Base-by-base conservation (phyloP, 1,139 yeast species). In the Candida tetrigidarum region DNA sequence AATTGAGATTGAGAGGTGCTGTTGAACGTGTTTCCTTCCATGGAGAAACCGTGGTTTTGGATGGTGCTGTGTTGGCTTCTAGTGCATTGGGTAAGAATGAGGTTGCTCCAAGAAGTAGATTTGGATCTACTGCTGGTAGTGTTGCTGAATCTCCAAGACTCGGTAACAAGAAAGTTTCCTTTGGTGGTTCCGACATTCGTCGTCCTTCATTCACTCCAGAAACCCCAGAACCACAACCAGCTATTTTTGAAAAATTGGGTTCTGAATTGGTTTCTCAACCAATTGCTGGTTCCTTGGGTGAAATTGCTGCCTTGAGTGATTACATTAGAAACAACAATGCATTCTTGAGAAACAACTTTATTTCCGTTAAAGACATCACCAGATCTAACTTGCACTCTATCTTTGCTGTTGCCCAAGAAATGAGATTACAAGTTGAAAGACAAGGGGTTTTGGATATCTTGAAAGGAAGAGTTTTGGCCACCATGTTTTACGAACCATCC, bases 401-500 rank as follows among this genome's bases (percentile, higher is more conserved):
- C 64, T 95, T 95, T 74, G 86, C 97, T 26, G 93, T 93, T 59
- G 99, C 99, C 30, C 97, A 93, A 74, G 99, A 95, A 72, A 86
- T 95, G 92, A 83, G 98, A 69, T 80, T 93, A 55, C 96, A 96
- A 39, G 99, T 93, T 51, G 98, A 93, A 74, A 87, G 98, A 72
- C 88, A 86, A 62, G 99, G 99, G 59, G 96, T 90, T 45, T 76
- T 95, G 65, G 97, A 93, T 66, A 69, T 95, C 51, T 81, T 93
- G 71, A 81, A 84, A 69, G 96, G 98, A 50, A 84, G 96, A 63
- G 84, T 95, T 44, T 77, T 95, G 63, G 90, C 97, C 42, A 93
- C 98, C 19, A 85, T 95, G 78, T 95, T 95, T 76, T 95, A 91
- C 67, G 99, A 95, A 74, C 99, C 99, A 58, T 90, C 97, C 9